Conservation (phyloP, 768 basidiomycete genomes). For the Termitomyces sp. region DNA sequence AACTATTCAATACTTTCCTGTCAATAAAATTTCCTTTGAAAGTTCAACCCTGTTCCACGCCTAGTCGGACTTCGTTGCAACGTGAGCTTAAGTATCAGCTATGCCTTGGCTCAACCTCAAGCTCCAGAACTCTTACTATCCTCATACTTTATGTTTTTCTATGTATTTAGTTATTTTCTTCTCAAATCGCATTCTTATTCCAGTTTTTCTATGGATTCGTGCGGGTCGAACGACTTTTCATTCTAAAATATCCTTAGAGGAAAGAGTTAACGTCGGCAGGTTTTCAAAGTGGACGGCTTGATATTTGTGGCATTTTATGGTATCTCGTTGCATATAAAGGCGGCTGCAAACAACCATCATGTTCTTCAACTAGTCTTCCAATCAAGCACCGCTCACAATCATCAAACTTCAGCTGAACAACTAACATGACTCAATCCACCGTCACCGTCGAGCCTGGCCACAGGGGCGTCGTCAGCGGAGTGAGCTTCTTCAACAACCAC, state of each 20-base stretch:
- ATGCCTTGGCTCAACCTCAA: background rate
- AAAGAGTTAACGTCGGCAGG: background rate
- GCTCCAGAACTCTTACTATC: background rate
- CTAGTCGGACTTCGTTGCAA: background rate
- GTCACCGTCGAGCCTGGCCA: constrained; percentile 1
- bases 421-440: background rate
- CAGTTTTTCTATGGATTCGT: background rate
- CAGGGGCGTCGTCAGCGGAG: constrained; percentile 4
- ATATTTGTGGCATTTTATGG: background rate
- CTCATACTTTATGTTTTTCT: background rate
- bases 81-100: background rate
- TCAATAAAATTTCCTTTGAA: background rate
- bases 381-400: background rate
- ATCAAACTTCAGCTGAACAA: background rate
- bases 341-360: background rate
- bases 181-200: background rate
- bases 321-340: background rate
- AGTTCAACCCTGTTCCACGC: background rate
- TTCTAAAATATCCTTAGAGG: background rate
- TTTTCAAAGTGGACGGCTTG: background rate
- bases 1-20: background rate
- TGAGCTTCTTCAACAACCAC: background rate
- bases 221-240: background rate
- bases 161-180: background rate
- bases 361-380: background rate